phyloP scores from a whole-genome alignment of 768 basidiomycete genomes.

The Hericium alpestre region DNA sequence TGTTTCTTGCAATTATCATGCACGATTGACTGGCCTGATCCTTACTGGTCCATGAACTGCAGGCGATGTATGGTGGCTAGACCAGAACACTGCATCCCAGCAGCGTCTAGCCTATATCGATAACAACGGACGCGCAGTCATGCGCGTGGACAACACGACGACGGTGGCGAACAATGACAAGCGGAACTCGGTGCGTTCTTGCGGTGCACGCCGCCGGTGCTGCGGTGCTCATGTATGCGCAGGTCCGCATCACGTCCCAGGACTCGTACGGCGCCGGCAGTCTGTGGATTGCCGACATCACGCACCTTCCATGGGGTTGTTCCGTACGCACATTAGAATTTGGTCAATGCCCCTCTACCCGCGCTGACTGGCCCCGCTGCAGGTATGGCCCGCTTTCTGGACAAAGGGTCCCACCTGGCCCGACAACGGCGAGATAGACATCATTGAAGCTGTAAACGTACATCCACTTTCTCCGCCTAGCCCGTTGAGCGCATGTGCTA shows the following conservation, averaged over 20 bases:
- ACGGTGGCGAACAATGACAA: constrained; percentile 39
- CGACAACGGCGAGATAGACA: constrained; percentile 28
- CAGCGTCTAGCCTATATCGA: constrained; percentile 52
- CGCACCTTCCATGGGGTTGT: constrained; percentile 49
- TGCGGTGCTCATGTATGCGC: constrained; percentile 4
- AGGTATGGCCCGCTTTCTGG: constrained; percentile 31
- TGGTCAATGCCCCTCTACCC: background rate
- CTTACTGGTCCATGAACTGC: background rate
- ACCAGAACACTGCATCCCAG: constrained; percentile 32
- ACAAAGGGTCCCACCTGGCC: constrained; percentile 31
- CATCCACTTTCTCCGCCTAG: background rate
- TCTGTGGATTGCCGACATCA: constrained; percentile 35
- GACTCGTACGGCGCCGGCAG: constrained; percentile 34
- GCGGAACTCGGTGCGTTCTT: constrained; percentile 44
- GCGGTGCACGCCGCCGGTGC: background rate
- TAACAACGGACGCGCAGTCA: constrained; percentile 48
- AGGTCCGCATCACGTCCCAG: constrained; percentile 37
- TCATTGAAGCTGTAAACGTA: constrained; percentile 43
- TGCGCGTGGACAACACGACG: constrained; percentile 66
- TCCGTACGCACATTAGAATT: constrained; percentile 26
- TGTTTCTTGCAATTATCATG: background rate
- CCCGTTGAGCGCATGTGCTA: background rate
- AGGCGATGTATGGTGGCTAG: constrained; percentile 60
- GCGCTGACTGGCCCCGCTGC: constrained; percentile 5
- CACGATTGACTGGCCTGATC: background rate